phyloP scores from a whole-genome alignment of 768 basidiomycete species.

The Boletales sp. region DNA sequence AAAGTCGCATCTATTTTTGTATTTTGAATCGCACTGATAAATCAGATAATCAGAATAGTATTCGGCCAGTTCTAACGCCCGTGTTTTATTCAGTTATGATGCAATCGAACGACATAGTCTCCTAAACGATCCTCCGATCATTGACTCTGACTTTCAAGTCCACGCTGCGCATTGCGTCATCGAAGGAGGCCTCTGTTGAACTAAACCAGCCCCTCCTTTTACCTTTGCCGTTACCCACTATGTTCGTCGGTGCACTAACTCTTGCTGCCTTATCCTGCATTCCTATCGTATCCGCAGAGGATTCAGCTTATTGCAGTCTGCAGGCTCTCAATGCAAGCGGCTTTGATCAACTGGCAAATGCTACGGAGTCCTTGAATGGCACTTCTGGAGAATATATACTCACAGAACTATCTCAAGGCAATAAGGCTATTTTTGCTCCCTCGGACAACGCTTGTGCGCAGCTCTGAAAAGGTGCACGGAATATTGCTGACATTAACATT shows the following conservation, averaged over 20 bases:
- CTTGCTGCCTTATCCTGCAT: conserved; percentile 20
- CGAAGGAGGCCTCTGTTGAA: neutral
- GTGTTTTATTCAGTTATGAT: neutral
- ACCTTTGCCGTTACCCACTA: conserved; percentile 5
- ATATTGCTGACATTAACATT: conserved; percentile 1
- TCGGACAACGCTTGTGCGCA: conserved; percentile 52
- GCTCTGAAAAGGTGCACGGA: neutral
- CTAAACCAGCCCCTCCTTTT: neutral
- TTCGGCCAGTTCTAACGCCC: too few relatives aligned
- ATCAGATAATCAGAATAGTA: too few relatives aligned
- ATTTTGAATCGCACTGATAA: too few relatives aligned
- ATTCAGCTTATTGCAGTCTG: conserved; percentile 32
- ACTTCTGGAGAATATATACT: conserved; percentile 47
- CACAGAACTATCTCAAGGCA: conserved; percentile 38
- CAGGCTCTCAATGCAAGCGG: conserved; percentile 37
- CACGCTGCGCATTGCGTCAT: conserved; percentile 31
- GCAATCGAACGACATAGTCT: neutral
- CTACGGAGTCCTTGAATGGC: conserved; percentile 39
- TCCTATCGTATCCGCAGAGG: conserved; percentile 30
- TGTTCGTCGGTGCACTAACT: conserved; percentile 10
- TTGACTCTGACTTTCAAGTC: neutral
- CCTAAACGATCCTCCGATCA: conserved; percentile 5
- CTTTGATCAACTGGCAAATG: conserved; percentile 40
- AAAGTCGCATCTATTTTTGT: too few relatives aligned
- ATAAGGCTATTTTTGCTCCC: conserved; percentile 56